Percentiles rank a stretch among this genome's conserved stretches.
These are phyloP conservation scores for Fusarium succisae DNA, from an alignment of 2,329 filamentous ascomycete species.

Conservation along the genomic window DNA sequence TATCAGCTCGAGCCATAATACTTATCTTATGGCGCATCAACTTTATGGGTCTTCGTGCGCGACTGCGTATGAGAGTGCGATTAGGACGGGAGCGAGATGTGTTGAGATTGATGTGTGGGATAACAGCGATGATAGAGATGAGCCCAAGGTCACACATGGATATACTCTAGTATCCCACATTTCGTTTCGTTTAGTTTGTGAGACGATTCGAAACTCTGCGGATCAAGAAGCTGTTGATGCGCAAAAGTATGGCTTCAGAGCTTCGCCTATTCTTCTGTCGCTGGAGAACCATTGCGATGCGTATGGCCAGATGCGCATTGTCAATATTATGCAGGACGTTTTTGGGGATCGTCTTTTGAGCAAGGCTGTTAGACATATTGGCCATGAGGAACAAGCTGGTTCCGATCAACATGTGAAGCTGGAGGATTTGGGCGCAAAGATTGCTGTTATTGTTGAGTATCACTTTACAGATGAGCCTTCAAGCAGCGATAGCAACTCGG, in stretches of 20 bases:
- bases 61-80: conserved; percentile 69
- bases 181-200: conserved; percentile 70
- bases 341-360: conserved; percentile 69
- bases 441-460: conserved; percentile 74
- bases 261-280: conserved; percentile 70
- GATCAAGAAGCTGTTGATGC: conserved; percentile 64
- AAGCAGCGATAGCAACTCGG: conserved; percentile 47
- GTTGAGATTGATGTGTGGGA: conserved; percentile 82
- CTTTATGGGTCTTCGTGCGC: conserved; percentile 71
- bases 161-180: conserved; percentile 75
- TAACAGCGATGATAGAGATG: conserved; percentile 65
- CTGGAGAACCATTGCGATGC: conserved; percentile 73
- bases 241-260: conserved; percentile 46
- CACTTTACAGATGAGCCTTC: conserved; percentile 64
- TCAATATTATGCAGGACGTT: conserved; percentile 71
- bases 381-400: conserved; percentile 63
- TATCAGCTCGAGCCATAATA: conserved; percentile 78
- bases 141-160: conserved; percentile 76
- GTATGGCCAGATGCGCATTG: conserved; percentile 68
- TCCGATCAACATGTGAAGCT: conserved; percentile 64
- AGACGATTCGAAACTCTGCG: conserved; percentile 69
- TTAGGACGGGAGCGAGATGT: conserved; percentile 71
- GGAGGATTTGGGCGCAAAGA: conserved; percentile 67
- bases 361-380: conserved; percentile 64
- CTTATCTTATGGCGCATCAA: conserved; percentile 76